phyloP scores from a whole-genome alignment of 306 rosid genomes.

The Ormosia semicastrata region DNA sequence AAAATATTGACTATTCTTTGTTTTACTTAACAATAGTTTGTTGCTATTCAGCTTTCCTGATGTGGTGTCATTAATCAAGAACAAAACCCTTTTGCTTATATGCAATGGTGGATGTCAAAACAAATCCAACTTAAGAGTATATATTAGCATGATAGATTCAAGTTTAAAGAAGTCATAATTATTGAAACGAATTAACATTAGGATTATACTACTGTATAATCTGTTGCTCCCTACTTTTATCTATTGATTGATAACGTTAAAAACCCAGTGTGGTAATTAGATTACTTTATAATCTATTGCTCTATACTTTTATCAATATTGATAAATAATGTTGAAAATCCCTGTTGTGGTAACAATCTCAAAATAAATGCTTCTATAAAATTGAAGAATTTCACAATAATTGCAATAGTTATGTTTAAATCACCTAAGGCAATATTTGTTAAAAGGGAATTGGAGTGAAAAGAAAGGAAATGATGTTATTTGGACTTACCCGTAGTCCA shows the following conservation, averaged over 20 bases:
- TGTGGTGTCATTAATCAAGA: background rate
- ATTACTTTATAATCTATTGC: background rate
- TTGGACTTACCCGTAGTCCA: background rate
- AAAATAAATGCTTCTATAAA: background rate
- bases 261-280: background rate
- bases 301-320: background rate
- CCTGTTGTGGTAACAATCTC: background rate
- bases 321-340: background rate
- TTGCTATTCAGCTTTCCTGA: background rate
- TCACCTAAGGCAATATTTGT: conserved; percentile 6
- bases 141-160: background rate
- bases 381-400: background rate
- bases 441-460: background rate
- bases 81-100: background rate
- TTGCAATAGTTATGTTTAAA: background rate
- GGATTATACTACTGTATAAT: background rate
- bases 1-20: background rate
- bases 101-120: background rate
- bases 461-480: conserved; percentile 7
- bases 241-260: background rate
- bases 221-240: background rate
- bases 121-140: background rate
- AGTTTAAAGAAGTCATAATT: background rate
- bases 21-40: background rate
- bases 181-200: background rate